Base-by-base conservation (phyloP, 345 rosid genomes). In the Brassica rapa region DNA sequence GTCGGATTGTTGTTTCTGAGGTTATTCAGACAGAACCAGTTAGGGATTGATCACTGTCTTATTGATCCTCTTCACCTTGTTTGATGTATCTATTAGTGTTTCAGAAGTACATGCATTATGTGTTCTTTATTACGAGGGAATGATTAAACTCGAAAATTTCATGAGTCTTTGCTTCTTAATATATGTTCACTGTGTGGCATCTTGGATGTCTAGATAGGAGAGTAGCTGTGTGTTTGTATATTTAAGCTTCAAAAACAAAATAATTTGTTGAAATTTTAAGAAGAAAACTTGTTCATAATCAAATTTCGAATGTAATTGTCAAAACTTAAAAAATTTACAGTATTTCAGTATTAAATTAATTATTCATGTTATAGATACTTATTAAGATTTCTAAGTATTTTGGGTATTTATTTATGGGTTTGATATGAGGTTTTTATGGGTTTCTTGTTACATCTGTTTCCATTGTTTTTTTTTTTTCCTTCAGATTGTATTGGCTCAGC, bases 401-500 rank as follows among this genome's bases (percentile, higher is more conserved):
- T 37, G 25, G 25, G 25, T 24, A 24, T 24, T 24, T 24, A 24
- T 24, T 24, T 24, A 24, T 24, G 25, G 25, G 25, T 24, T 24
- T 24, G 25, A 24, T 24, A 24, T 24, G 25, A 24, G 25, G 25
- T 24, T 24, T 24, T 24, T 24, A 24, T 24, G 25, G 25, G 25
- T 24, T 24, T 24, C 25, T 24, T 24, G 25, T 24, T 24, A 24
- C 25, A 24, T 24, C 1, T 24, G 25, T 24, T 24, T 37, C 75
- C 29, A 60, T 80, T 71, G 62, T 33, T 73, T 55, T 65, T 25
- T 12, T 6, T 49, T 7, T 41, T 3, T 43, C 12, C 14, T 46
- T 46, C 0, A 95, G 99, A 95, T 79, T 95, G 99, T 82, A 95
- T 95, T 71, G 99, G 99, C 43, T 95, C 99, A 46, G 99, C 99